Conservation (phyloP, 2,329 filamentous ascomycete genomes). For the Pseudogymnoascus sp. region DNA sequence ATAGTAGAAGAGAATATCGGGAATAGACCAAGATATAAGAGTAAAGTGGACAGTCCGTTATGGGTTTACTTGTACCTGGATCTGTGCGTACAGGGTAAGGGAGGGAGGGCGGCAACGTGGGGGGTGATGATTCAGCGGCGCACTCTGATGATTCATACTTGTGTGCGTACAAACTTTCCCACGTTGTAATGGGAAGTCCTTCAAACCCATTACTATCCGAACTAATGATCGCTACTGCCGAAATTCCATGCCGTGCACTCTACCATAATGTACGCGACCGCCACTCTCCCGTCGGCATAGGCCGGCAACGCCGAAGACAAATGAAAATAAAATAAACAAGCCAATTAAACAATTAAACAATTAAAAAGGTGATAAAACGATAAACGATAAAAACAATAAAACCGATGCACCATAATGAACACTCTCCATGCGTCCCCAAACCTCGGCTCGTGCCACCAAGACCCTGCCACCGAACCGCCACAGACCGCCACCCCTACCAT, state of each 20-base stretch:
- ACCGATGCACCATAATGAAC: not conserved
- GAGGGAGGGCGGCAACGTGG: not conserved
- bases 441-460: not conserved
- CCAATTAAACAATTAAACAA: not conserved
- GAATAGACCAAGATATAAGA: not conserved
- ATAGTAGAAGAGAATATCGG: not conserved
- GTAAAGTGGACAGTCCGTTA: not conserved
- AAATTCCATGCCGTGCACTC: not conserved
- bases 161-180: not conserved
- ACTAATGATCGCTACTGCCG: not conserved
- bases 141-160: not conserved
- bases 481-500: not conserved
- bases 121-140: not conserved
- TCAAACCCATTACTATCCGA: not conserved
- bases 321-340: not conserved
- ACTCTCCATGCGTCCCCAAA: not conserved
- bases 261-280: not conserved
- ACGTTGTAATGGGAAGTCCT: not conserved
- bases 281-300: not conserved
- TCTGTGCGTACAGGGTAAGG: not conserved
- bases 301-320: not conserved
- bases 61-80: not conserved
- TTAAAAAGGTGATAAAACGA: not conserved
- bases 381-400: not conserved
- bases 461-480: not conserved